Percentiles rank a stretch among this genome's conserved stretches.
Conservation (phyloP, 169 alveolate species). For the Cryptosporidium muris region DNA sequence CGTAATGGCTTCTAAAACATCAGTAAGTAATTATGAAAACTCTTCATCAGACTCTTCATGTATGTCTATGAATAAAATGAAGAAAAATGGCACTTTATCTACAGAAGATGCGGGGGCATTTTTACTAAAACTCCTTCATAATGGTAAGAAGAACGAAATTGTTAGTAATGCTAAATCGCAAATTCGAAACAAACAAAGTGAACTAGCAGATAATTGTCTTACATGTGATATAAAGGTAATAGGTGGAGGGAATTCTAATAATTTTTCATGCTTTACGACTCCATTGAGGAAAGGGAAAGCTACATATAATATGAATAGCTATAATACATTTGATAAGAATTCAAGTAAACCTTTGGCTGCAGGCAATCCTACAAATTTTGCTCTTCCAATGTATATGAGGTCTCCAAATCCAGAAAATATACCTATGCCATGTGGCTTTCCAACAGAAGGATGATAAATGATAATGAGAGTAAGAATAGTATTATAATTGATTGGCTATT, state of each 20-base stretch:
- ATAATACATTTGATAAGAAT: slow-evolving; percentile 22
- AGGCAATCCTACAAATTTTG: slow-evolving; percentile 63
- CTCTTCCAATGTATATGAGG: slow-evolving; percentile 71
- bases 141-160: slow-evolving; percentile 18
- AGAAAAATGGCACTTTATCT: not conserved
- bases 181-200: slow-evolving; percentile 62
- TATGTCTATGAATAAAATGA: not conserved
- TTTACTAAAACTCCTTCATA: slow-evolving; percentile 34
- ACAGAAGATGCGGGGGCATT: slow-evolving; percentile 58
- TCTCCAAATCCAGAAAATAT: slow-evolving; percentile 69
- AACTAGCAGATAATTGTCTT: slow-evolving; percentile 1
- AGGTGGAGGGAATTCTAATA: not conserved
- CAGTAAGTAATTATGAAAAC: not conserved
- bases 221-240: not conserved
- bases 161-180: slow-evolving; percentile 42
- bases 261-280: slow-evolving; percentile 27
- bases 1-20: not conserved
- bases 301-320: slow-evolving; percentile 6
- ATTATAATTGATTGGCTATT: not conserved
- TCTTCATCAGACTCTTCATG: no score
- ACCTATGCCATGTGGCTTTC: slow-evolving; percentile 71
- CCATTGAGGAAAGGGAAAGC: slow-evolving; percentile 50
- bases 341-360: slow-evolving; percentile 23
- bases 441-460: slow-evolving; percentile 12
- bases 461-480: not conserved